These are phyloP conservation scores for Aspergillus puulaauensis DNA, from an alignment of 2,329 filamentous ascomycete species.

Conservation along the genomic window DNA sequence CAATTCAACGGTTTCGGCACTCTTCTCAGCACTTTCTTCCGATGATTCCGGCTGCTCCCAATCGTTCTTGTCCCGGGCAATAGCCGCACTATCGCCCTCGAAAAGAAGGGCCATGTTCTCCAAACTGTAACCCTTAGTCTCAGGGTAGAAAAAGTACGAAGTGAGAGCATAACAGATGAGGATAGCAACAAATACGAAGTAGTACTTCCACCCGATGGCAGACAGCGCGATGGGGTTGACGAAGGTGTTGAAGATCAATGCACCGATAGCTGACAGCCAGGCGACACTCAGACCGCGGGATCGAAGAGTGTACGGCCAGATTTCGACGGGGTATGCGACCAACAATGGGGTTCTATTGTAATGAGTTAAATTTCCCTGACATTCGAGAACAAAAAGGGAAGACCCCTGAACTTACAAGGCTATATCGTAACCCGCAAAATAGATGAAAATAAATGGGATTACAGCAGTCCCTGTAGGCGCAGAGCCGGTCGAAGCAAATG, in stretches of 20 bases:
- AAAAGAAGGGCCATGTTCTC: slow-evolving; percentile 17
- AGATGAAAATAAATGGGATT: slow-evolving; percentile 30
- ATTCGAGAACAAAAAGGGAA: neutral
- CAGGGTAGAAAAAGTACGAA: slow-evolving; percentile 13
- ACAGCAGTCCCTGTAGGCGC: slow-evolving; percentile 24
- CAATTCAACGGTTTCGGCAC: neutral
- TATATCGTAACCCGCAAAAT: slow-evolving; percentile 27
- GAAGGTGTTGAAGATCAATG: slow-evolving; percentile 23
- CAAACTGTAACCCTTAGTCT: slow-evolving; percentile 14
- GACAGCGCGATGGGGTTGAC: slow-evolving; percentile 24
- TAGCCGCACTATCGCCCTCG: neutral
- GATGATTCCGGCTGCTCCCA: neutral
- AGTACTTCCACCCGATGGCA: slow-evolving; percentile 23
- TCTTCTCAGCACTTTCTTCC: neutral
- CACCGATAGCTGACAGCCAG: slow-evolving; percentile 14
- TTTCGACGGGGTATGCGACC: slow-evolving; percentile 23
- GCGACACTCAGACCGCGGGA: slow-evolving; percentile 25
- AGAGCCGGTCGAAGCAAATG: slow-evolving; percentile 16
- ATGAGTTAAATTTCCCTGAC: neutral
- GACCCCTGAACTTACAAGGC: slow-evolving; percentile 17
- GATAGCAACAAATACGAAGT: slow-evolving; percentile 21
- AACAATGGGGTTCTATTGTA: slow-evolving; percentile 20
- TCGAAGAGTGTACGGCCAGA: slow-evolving; percentile 25
- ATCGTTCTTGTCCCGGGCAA: neutral
- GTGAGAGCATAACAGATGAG: slow-evolving; percentile 9